Conservation (phyloP, 2,329 filamentous ascomycete species). For the Herpotrichia juniperi region DNA sequence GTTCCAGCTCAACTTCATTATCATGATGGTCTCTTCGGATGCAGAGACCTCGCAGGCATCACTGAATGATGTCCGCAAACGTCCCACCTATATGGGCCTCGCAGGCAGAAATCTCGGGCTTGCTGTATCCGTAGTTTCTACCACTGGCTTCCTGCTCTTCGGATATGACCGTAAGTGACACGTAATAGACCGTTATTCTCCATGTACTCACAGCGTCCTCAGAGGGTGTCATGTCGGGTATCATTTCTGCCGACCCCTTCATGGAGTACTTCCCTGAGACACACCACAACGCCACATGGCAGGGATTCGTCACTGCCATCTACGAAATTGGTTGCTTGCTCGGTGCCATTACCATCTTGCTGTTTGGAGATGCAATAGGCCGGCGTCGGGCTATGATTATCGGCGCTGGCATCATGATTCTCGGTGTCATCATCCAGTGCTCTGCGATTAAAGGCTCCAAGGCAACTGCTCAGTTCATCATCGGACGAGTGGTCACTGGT, state of each 20-base stretch:
- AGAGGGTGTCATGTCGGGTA: conserved; percentile 47
- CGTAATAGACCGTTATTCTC: neutral
- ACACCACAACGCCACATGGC: conserved; percentile 51
- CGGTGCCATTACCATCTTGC: conserved; percentile 47
- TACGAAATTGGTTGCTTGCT: conserved; percentile 59
- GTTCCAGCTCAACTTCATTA: conserved; percentile 3
- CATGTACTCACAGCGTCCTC: neutral
- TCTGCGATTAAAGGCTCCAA: conserved; percentile 38
- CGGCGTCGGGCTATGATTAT: conserved; percentile 51
- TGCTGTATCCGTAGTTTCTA: conserved; percentile 36
- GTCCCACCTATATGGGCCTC: conserved; percentile 38
- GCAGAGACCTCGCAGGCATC: conserved; percentile 2
- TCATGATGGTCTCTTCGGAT: neutral
- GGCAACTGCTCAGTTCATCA: conserved; percentile 57
- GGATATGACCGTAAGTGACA: conserved; percentile 37
- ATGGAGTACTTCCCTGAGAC: conserved; percentile 48
- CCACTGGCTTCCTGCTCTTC: conserved; percentile 39
- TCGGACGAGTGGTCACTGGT: conserved; percentile 60
- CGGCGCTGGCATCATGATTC: conserved; percentile 50
- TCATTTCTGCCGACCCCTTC: conserved; percentile 43
- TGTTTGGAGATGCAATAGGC: conserved; percentile 49
- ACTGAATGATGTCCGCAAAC: conserved; percentile 9
- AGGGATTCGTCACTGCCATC: conserved; percentile 58
- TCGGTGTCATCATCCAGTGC: conserved; percentile 51
- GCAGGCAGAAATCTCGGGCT: conserved; percentile 30